Base-by-base conservation (phyloP, 1,284 basidiomycete genomes). In the Microbotryum silenes-acaulis region DNA sequence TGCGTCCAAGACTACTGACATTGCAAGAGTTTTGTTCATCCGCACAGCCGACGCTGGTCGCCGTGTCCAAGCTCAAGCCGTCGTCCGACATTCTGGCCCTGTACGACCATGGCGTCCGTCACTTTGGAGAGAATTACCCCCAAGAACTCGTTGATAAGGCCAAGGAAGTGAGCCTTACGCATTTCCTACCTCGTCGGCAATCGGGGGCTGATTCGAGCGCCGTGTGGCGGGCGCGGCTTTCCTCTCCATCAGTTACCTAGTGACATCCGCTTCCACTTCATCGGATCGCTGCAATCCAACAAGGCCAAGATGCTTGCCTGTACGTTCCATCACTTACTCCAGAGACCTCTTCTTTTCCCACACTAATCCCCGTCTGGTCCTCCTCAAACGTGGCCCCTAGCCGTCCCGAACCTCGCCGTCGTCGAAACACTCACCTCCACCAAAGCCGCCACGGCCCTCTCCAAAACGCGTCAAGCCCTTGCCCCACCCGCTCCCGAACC, bases 41-140 rank as follows among this genome's bases (percentile, higher is more conserved):
- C 37, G 14, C 37, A 42, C 37, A 76, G 73, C 77, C 80, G 6
- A 75, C 79, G 10, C 78, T 97, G 12, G 87, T 97, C 9, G 91
- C 93, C 0, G 91, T 98, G 20, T 97, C 92, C 7, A 98, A 98
- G 77, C 84, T 89, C 72, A 97, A 97, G 74, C 91, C 93, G 1
- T 82, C 87, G 2, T 84, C 85, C 6, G 91, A 97, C 75, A 85
- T 97, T 60, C 79, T 86, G 52, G 87, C 87, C 6, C 88, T 90
- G 65, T 88, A 88, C 72, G 81, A 88, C 62, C 70, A 73, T 12
- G 89, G 86, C 0, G 89, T 97, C 70, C 79, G 85, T 2, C 91
- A 96, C 74, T 98, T 97, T 74, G 94, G 96, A 14, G 94, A 98
- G 77, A 98, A 98, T 75, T 98, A 97, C 74, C 91, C 93, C 6